Percentiles rank a stretch among this genome's conserved stretches.
Evolutionary conservation across 2,329 filamentous ascomycete genomes (phyloP).

Genomic region (Lasiodiplodia sp.): DNA sequence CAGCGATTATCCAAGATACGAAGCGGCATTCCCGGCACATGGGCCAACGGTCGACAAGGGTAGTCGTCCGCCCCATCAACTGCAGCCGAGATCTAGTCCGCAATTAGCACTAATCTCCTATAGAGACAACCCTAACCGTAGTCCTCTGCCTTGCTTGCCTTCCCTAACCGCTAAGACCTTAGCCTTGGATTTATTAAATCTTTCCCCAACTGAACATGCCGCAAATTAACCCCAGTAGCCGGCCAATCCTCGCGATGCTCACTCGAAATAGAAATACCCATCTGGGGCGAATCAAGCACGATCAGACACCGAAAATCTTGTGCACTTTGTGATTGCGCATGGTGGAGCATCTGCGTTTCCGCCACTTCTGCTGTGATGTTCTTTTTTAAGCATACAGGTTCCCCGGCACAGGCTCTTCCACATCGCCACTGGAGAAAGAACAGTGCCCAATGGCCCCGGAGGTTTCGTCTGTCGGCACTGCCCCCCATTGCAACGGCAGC

Average conservation of each 20-base stretch:
- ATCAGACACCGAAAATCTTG: not conserved
- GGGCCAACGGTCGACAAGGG: constrained; percentile 14
- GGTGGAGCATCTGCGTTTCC: no score
- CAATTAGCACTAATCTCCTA: constrained; percentile 7
- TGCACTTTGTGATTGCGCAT: not conserved
- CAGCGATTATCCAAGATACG: constrained; percentile 13
- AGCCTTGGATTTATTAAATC: constrained; percentile 17
- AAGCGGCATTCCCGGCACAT: constrained; percentile 17
- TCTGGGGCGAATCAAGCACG: not conserved
- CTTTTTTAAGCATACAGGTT: not conserved
- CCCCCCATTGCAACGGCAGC: not conserved
- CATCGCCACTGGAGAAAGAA: not conserved
- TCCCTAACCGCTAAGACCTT: not conserved
- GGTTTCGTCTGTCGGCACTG: not conserved
- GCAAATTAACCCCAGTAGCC: not conserved
- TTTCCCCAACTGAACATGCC: not conserved
- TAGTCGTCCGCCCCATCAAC: not conserved
- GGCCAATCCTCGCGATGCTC: not conserved
- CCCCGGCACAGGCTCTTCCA: not conserved
- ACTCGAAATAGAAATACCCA: not conserved
- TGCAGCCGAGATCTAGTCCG: constrained; percentile 17
- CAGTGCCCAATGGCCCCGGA: not conserved
- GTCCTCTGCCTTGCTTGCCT: constrained; percentile 8
- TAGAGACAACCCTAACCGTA: constrained; percentile 4
- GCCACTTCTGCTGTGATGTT: not conserved